Base-by-base conservation (phyloP, 2,329 filamentous ascomycete genomes). In the Periglandula ipomoeae region DNA sequence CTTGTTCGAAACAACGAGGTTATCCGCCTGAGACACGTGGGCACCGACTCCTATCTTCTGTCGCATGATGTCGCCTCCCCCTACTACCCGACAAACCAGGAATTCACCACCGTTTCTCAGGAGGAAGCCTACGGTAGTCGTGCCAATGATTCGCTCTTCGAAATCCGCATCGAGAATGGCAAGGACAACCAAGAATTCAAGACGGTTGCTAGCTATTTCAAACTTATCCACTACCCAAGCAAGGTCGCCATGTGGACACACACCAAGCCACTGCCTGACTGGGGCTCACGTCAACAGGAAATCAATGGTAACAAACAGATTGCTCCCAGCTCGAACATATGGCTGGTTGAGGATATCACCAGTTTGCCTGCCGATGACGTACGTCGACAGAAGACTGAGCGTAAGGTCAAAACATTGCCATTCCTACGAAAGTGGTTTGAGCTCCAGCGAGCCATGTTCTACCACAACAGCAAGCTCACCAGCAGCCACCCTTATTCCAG, bases 201-300 rank as follows among this genome's bases (percentile, higher is more conserved):
- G 73, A 91, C 86, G 53, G 79, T 95, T 63, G 84, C 91, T 9
- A 85, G 89, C 53, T 87, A 95, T 70, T 96, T 98, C 79, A 97
- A 96, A 72, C 78, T 98, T 52, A 81, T 98, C 58, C 93, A 98
- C 68, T 82, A 87, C 61, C 89, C 91, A 7, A 94, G 89, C 66
- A 95, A 94, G 67, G 93, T 98, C 45, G 91, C 93, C 56, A 95
- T 98, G 91, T 98, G 93, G 93, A 98, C 93, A 24, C 91, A 97
- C 67, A 86, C 86, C 32, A 93, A 83, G 51, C 88, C 93, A 44
- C 80, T 98, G n/a, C 93, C 93, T 4, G 93, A 98, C 4, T 98
- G 93, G 93, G 93, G 79, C 23, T 91, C 87, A 73, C 93, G 94
- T 67, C 93, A 98, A 68, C 91, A 95, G 61, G 93, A 98, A 66